phyloP scores from a whole-genome alignment of 2,329 filamentous ascomycete species.

The Xylariales sp. region DNA sequence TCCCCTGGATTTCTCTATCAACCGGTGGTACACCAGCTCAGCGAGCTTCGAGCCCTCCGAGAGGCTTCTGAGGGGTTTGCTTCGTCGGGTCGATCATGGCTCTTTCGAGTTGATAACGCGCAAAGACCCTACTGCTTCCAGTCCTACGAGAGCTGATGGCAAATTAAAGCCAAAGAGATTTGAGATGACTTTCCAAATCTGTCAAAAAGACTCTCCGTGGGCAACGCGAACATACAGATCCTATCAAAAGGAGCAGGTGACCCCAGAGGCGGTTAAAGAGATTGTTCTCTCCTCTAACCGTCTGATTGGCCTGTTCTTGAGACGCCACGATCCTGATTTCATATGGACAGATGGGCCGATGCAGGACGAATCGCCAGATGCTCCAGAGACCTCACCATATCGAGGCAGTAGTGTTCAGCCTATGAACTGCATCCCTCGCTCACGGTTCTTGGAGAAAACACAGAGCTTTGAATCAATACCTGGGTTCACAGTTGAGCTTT shows the following conservation, averaged over 20 bases:
- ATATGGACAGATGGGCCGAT: slow-evolving; percentile 40
- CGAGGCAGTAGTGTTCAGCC: slow-evolving; percentile 38
- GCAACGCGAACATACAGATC: slow-evolving; percentile 42
- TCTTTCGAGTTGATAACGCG: slow-evolving; percentile 49
- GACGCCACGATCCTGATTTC: slow-evolving; percentile 45
- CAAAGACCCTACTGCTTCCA: slow-evolving; percentile 43
- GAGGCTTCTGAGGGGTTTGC: slow-evolving; percentile 43
- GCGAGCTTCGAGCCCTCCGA: slow-evolving; percentile 37
- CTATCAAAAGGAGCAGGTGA: slow-evolving; percentile 44
- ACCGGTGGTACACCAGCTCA: slow-evolving; percentile 43
- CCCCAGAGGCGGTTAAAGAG: slow-evolving; percentile 39
- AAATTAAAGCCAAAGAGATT: slow-evolving; percentile 41
- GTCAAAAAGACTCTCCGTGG: slow-evolving; percentile 35
- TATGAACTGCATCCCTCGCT: slow-evolving; percentile 41
- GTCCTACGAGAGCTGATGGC: slow-evolving; percentile 30
- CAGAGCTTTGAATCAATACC: slow-evolving; percentile 43
- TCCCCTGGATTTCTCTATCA: slow-evolving; percentile 38
- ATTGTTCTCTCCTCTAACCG: slow-evolving; percentile 44
- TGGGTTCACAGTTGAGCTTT: slow-evolving; percentile 45
- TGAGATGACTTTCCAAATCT: slow-evolving; percentile 43
- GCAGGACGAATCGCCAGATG: slow-evolving; percentile 31
- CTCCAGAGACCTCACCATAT: slow-evolving; percentile 35
- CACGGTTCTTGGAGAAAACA: slow-evolving; percentile 37
- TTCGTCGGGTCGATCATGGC: slow-evolving; percentile 47
- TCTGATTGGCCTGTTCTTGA: slow-evolving; percentile 46